Conservation (phyloP, 306 rosid species). For the Gastrolobium villosum region DNA sequence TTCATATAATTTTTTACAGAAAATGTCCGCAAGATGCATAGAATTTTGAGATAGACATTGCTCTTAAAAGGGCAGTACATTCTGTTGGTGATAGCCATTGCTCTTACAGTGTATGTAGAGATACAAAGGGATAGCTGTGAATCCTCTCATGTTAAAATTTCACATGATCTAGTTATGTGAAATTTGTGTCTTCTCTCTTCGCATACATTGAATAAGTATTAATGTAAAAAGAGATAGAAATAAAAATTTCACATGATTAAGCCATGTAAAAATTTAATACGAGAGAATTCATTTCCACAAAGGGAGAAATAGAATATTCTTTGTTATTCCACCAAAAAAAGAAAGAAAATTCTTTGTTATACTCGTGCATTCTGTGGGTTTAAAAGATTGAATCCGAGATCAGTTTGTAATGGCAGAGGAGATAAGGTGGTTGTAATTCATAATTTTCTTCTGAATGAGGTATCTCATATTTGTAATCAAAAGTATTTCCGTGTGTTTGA, state of each 20-base stretch:
- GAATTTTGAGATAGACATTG: too few relatives aligned
- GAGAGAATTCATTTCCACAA: too few relatives aligned
- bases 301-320: too few relatives aligned
- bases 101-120: conserved; percentile 58
- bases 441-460: conserved; percentile 49
- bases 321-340: too few relatives aligned
- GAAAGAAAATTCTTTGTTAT: conserved; percentile 46
- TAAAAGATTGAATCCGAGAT: conserved; percentile 47
- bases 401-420: conserved; percentile 43
- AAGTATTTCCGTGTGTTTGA: conserved; percentile 27
- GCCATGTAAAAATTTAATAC: too few relatives aligned
- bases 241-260: too few relatives aligned
- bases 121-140: conserved; percentile 41
- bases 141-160: too few relatives aligned
- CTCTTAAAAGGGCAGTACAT: too few relatives aligned
- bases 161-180: too few relatives aligned
- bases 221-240: too few relatives aligned
- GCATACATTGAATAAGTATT: too few relatives aligned
- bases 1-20: conserved; percentile 36
- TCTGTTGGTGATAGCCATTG: conserved; percentile 4
- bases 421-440: conserved; percentile 44
- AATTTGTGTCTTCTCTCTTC: too few relatives aligned
- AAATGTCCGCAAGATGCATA: conserved; percentile 46
- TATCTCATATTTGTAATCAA: conserved; percentile 43
- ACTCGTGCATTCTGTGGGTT: conserved; percentile 50